Evolutionary conservation across 2,329 filamentous ascomycete species (phyloP).

Genomic region (Cladophialophora yegresii): DNA sequence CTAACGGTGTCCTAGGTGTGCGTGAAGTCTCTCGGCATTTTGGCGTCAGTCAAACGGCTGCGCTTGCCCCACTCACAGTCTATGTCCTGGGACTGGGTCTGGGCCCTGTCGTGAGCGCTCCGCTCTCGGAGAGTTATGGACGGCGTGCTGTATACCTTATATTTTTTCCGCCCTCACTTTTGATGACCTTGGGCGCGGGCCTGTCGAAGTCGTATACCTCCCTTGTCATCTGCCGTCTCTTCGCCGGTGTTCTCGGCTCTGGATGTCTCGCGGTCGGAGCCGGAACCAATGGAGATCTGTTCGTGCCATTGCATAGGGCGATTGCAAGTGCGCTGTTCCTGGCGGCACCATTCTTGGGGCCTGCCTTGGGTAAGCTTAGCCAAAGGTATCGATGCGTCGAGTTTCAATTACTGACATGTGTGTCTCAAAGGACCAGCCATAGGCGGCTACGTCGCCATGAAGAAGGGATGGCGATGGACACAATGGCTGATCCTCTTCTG

Average conservation of each 20-base stretch:
- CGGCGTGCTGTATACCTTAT: conserved; percentile 69
- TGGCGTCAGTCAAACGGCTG: conserved; percentile 38
- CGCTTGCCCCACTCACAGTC: conserved; percentile 64
- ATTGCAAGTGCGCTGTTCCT: conserved; percentile 57
- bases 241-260: conserved; percentile 71
- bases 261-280: conserved; percentile 69
- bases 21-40: conserved; percentile 57
- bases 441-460: conserved; percentile 66
- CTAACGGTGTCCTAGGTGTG: conserved; percentile 40
- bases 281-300: conserved; percentile 67
- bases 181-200: conserved; percentile 49
- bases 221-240: conserved; percentile 71
- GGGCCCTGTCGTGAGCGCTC: conserved; percentile 71
- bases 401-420: background rate
- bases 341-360: conserved; percentile 66
- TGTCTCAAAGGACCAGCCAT: conserved; percentile 57
- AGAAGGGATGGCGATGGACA: conserved; percentile 72
- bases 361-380: conserved; percentile 54
- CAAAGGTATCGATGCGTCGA: background rate
- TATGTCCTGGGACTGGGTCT: conserved; percentile 73
- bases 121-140: conserved; percentile 70
- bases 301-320: conserved; percentile 54
- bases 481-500: conserved; percentile 68
- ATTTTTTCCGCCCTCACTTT: conserved; percentile 64
- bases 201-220: conserved; percentile 66